A percentile compares a stretch with the other conserved stretches of the same genome.
Evolutionary conservation across 257 asterid species (phyloP).

Genomic region (Lantana camara): DNA sequence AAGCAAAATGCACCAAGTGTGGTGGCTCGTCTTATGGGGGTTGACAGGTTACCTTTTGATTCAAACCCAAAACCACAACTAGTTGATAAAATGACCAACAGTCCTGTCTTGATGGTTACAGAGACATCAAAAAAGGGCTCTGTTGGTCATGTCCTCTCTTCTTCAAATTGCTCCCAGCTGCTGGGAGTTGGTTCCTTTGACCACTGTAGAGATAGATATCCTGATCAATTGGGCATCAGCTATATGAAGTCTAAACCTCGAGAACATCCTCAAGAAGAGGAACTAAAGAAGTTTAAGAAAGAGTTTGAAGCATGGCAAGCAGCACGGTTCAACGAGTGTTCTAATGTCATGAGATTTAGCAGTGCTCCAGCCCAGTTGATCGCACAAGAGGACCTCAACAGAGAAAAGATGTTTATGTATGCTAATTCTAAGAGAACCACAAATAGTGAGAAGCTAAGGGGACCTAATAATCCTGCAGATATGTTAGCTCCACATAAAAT

Average conservation of each 20-base stretch:
- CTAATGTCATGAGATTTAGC: conserved; percentile 49
- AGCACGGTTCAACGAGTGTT: conserved; percentile 67
- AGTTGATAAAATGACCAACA: too few species aligned
- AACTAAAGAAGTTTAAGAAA: conserved; percentile 89
- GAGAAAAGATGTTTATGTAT: conserved; percentile 65
- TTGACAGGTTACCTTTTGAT: too few species aligned
- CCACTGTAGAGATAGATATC: conserved; percentile 36
- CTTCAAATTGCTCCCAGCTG: too few species aligned
- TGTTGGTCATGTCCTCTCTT: too few species aligned
- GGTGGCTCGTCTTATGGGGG: too few species aligned
- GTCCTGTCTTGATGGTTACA: conserved; percentile 32
- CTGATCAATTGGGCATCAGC: conserved; percentile 38
- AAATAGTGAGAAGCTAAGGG: conserved; percentile 32
- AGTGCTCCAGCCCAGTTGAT: conserved; percentile 63
- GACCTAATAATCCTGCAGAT: conserved; percentile 31
- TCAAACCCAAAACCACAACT: too few species aligned
- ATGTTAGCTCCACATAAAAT: conserved; percentile 31
- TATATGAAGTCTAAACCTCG: conserved; percentile 55
- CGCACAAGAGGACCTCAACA: conserved; percentile 81
- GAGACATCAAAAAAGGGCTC: conserved; percentile 41
- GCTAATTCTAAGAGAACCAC: conserved; percentile 46
- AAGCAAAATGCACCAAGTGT: too few species aligned
- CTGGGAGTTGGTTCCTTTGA: too few species aligned
- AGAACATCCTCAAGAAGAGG: conserved; percentile 98
- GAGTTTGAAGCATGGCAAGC: conserved; percentile 96